Percentiles rank a stretch among this genome's conserved stretches.
These are phyloP conservation scores for Zygosaccharomyces pseudobailii DNA, from an alignment of 1,139 yeast genomes.

Conservation along the genomic window DNA sequence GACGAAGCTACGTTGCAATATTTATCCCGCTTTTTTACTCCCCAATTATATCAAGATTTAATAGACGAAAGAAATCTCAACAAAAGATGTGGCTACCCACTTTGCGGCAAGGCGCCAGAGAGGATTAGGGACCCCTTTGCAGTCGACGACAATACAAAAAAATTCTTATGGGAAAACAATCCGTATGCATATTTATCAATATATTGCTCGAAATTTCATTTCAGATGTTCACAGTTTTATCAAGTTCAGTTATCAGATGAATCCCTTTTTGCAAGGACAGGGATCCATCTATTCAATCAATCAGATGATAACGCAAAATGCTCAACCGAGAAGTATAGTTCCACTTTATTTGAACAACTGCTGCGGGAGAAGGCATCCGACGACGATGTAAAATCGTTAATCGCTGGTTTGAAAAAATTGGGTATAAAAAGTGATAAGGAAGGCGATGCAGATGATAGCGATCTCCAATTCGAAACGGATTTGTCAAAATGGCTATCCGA, in stretches of 20 bases:
- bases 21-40: slow-evolving; percentile 66
- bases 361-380: slow-evolving; percentile 47
- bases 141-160: slow-evolving; percentile 41
- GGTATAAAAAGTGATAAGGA: slow-evolving; percentile 36
- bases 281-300: slow-evolving; percentile 41
- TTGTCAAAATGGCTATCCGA: slow-evolving; percentile 38
- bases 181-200: slow-evolving; percentile 71
- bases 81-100: slow-evolving; percentile 80
- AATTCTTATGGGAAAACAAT: slow-evolving; percentile 41
- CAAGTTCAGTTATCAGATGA: slow-evolving; percentile 68
- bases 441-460: slow-evolving; percentile 38
- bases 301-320: slow-evolving; percentile 31
- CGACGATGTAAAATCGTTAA: slow-evolving; percentile 35
- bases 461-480: slow-evolving; percentile 35
- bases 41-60: slow-evolving; percentile 64
- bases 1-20: slow-evolving; percentile 58
- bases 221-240: slow-evolving; percentile 75
- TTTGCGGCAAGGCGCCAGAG: slow-evolving; percentile 53
- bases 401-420: slow-evolving; percentile 45
- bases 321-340: slow-evolving; percentile 45
- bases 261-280: slow-evolving; percentile 65
- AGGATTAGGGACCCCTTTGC: slow-evolving; percentile 34
- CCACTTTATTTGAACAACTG: slow-evolving; percentile 73
- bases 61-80: slow-evolving; percentile 77
- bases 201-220: slow-evolving; percentile 77